Evolutionary conservation across 2,329 filamentous ascomycete species (phyloP), one percentile per base, ranked within the genome.

Genomic region (Achaetomium macrosporum): DNA sequence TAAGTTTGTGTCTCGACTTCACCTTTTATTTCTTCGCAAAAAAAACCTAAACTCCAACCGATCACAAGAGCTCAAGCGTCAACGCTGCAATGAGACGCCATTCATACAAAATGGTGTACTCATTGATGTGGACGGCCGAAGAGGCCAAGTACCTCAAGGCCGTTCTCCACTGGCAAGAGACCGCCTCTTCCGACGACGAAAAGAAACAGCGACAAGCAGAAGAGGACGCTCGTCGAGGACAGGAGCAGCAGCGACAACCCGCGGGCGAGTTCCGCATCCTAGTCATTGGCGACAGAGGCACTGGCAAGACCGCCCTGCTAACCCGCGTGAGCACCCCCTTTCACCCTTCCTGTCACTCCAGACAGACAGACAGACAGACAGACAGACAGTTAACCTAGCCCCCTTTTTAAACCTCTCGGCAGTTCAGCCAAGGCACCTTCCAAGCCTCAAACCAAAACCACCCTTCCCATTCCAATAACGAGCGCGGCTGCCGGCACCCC

Each of bases 231-330:
- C 50, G 47, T 25, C 53, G 19, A 13, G 40, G 47, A 17, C 44
- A 48, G 33, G 30, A 52, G 4, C 47, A 46, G 11, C 54, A 47
- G 16, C 42, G 54, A 25, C 63, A 60, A 17, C 58, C 64, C 5
- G 64, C 57, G 1, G 70, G 66, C 10, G 69, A 72, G 45, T 68
- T 74, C 53, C 65, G 68, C 41, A 58, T 73, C 19, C 63, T 74
- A 25, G 62, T 73, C 12, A 60, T 73, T 15, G 72, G 71, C 5
- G 65, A 64, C 2, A 66, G 68, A 31, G 68, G 69, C 0, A 67
- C 66, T 41, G 71, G 72, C n/a, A 74, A 74, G 59, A 73, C 71
- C 9, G 65, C 70, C 5, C 61, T 73, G 7, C 53, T 73, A 12
- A 69, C 68, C 5, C 66, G 66, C 57, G 71, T 73, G 54, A 41